Evolutionary conservation across 2,329 filamentous ascomycete species (phyloP), one percentile per base, ranked within the genome.

Genomic region (Diaporthe batatas): DNA sequence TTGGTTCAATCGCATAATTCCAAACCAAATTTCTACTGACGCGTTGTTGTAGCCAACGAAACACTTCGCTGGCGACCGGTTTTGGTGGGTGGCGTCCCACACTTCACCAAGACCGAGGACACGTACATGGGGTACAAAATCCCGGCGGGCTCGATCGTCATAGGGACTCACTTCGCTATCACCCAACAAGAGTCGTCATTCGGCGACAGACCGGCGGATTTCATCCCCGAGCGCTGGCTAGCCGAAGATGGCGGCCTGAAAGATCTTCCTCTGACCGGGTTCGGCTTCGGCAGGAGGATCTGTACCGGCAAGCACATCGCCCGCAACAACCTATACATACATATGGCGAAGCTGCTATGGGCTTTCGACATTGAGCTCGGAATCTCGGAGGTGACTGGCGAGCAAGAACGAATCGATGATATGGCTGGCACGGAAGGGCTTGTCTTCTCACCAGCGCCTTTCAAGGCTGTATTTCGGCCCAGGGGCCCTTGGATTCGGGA

Each of bases 191-290:
- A 42, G 34, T 42, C 34, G 8, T 7, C 25, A 1, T 42, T 59
- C 23, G 57, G 57, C n/a, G 21, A 39, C n/a, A 42, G n/a, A 11
- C 34, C 36, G 12, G 36, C 36, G 1, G 34, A 42, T 12, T 42
- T 59, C 14, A 29, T 59, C 7, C 57, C 57, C 16, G 57, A 42
- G 57, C 57, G 57, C 12, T 59, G 57, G 57, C 57, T 59, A 3
- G 36, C 36, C 18, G 57, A 25, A 18, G 57, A 42, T 7, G 57
- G 34, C 3, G 16, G 34, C 34, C 3, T 59, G 34, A 59, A 21
- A 21, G 57, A 59, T 2, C n/a, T 59, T 25, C 57, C 57, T 6
- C n/a, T 18, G 12, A 42, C 57, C 7, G 57, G 34, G 5, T 59
- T 59, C 2, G 57, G 57, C 21, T 59, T 42, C 14, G 57, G 57